Base-by-base conservation (phyloP, 306 rosid genomes). In the Lathyrus oleraceus region DNA sequence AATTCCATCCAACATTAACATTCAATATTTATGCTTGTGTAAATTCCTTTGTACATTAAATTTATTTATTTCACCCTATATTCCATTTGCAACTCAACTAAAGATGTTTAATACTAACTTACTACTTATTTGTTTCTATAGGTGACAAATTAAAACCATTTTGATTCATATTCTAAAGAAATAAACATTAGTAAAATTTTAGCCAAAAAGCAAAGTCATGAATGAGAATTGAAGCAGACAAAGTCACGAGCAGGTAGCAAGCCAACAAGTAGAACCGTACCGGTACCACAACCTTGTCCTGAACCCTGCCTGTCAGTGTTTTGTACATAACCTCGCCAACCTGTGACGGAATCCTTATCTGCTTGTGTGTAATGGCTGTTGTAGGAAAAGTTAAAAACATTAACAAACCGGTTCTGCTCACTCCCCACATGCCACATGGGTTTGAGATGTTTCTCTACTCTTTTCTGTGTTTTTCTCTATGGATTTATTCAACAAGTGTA, bases 361-460 rank as follows among this genome's bases (percentile, higher is more conserved):
- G 11, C 6, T 27, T 57, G 1, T 2, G 39, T 57, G 30, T 12
- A 53, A 53, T 23, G 28, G 57, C 3, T 19, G 57, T 51, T 51
- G 57, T 3, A 3, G 27, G 57, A 51, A 51, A 19, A 51, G 57
- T 51, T 51, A 51, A 53, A 47, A 53, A 53, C 35, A 21, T 21
- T 3, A 12, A 3, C 4, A 42, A 36, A 63, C 51, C 10, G 11
- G 40, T 63, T 63, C 12, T 39, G 16, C 68, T 21, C 30, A 40
- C 28, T 20, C 10, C 32, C 52, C 68, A 39, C 51, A 19, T 11
- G 68, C 20, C 68, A 63, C 68, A 13, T 63, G 68, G 68, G 68
- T 40, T 39, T 40, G 30, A 13, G 15, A 36, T 63, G 68, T 6
- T 23, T 39, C 51, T 21, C 20, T 5, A 54, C 49, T 6, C 16